Conservation (phyloP, 306 rosid species). For the Canavalia ensiformis region DNA sequence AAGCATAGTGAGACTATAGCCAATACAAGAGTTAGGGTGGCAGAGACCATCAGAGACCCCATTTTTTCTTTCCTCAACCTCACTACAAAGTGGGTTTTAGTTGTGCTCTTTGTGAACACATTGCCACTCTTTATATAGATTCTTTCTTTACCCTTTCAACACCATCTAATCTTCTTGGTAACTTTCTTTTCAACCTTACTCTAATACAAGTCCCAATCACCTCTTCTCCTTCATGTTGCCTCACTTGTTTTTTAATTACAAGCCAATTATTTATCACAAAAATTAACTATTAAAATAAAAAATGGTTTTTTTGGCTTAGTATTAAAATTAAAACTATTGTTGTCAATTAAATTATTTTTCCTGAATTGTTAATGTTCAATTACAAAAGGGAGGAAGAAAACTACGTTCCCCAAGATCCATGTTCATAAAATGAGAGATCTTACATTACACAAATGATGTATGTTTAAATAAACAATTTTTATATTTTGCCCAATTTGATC, state of each 20-base stretch:
- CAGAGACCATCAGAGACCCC: slow-evolving; percentile 67
- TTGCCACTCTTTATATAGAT: slow-evolving; percentile 63
- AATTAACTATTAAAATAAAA: too few species aligned
- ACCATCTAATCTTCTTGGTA: slow-evolving; percentile 39
- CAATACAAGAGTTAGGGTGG: slow-evolving; percentile 54
- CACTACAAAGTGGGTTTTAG: slow-evolving; percentile 45
- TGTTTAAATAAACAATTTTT: neutral
- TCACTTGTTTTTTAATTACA: neutral
- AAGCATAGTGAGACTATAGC: slow-evolving; percentile 58
- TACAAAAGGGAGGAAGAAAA: neutral
- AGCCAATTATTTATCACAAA: neutral
- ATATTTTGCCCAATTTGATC: neutral
- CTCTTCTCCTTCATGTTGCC: neutral
- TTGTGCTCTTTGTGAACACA: slow-evolving; percentile 32
- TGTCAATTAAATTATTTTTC: neutral
- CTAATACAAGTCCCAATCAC: neutral
- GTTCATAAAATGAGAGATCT: neutral
- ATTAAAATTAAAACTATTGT: neutral
- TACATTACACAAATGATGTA: neutral
- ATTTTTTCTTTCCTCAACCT: slow-evolving; percentile 47
- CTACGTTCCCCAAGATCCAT: neutral
- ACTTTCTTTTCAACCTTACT: slow-evolving; percentile 16
- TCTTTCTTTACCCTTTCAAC: slow-evolving; percentile 52
- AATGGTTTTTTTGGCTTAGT: too few species aligned
- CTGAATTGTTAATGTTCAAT: neutral